A percentile compares a stretch with the other conserved stretches of the same genome.
Evolutionary conservation across 768 basidiomycete species (phyloP).

Genomic region (Kwoniella dendrophila): DNA sequence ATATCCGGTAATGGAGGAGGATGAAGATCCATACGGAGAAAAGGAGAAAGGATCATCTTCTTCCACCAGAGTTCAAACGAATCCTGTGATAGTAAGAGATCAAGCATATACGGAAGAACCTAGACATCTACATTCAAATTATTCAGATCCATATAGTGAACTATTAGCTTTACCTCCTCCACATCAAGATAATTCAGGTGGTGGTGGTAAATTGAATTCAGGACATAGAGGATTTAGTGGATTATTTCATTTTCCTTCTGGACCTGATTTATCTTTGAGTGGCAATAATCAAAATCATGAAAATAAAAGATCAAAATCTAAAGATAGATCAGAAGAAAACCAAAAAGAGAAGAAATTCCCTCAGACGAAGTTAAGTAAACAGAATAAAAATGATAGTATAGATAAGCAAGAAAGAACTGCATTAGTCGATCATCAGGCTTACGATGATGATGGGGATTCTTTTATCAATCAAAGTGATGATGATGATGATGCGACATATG

Average conservation of each 20-base stretch:
- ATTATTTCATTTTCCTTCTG: constrained; percentile 22
- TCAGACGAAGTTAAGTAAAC: constrained; percentile 12
- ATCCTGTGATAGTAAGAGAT: constrained; percentile 1
- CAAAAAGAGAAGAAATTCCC: constrained; percentile 9
- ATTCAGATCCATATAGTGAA: constrained; percentile 4
- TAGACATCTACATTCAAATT: neutral
- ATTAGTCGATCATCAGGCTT: constrained; percentile 2
- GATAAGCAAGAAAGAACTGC: constrained; percentile 26
- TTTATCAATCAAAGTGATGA: neutral
- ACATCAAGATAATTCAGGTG: neutral
- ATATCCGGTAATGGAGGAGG: constrained; percentile 21
- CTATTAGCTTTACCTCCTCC: neutral
- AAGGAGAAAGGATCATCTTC: constrained; percentile 7
- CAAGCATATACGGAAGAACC: neutral
- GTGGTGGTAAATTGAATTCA: neutral
- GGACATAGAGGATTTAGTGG: constrained; percentile 20
- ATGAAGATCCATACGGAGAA: constrained; percentile 12
- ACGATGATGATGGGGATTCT: neutral
- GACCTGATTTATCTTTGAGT: constrained; percentile 22
- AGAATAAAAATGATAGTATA: constrained; percentile 6
- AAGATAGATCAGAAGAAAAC: constrained; percentile 12
- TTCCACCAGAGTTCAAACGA: neutral
- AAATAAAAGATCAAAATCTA: constrained; percentile 22
- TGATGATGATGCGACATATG: neutral
- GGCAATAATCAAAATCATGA: neutral